A percentile compares a stretch with the other conserved stretches of the same genome.
These are phyloP conservation scores for Colletotrichum eleusines DNA, from an alignment of 2,329 filamentous ascomycete species.

Conservation along the genomic window DNA sequence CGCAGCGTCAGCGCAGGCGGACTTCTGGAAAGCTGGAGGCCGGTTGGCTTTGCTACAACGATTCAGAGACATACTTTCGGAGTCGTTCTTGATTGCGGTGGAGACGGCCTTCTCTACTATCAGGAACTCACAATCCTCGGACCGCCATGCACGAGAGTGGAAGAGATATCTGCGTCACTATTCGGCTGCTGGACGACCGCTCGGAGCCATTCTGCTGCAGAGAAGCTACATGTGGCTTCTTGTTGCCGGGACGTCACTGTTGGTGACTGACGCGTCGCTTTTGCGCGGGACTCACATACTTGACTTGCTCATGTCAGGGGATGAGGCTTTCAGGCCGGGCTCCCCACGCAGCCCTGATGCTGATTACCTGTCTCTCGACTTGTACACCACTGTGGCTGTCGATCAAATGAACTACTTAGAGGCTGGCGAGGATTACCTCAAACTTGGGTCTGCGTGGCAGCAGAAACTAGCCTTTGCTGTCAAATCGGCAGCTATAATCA, in stretches of 20 bases:
- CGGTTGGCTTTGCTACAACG: constrained; percentile 79
- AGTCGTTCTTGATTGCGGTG: constrained; percentile 85
- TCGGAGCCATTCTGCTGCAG: constrained; percentile 92
- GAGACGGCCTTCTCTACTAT: constrained; percentile 93
- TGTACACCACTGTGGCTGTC: constrained; percentile 77
- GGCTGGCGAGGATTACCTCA: constrained; percentile 89
- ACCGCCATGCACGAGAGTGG: constrained; percentile 83
- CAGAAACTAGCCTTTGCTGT: constrained; percentile 88
- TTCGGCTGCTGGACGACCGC: constrained; percentile 79
- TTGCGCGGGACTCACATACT: constrained; percentile 75
- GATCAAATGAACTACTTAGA: constrained; percentile 91
- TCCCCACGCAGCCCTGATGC: constrained; percentile 59
- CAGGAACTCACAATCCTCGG: constrained; percentile 78
- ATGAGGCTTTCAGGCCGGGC: constrained; percentile 59
- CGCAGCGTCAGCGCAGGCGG: constrained; percentile 80
- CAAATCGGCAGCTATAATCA: constrained; percentile 84
- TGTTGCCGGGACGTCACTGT: constrained; percentile 80
- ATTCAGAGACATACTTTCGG: constrained; percentile 80
- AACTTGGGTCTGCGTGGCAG: constrained; percentile 86
- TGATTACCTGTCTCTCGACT: constrained; percentile 69
- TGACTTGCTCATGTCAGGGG: constrained; percentile 76
- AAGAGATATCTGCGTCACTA: constrained; percentile 88
- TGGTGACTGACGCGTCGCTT: constrained; percentile 72
- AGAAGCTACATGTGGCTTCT: constrained; percentile 89
- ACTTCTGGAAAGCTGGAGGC: constrained; percentile 84